Evolutionary conservation across 2,329 filamentous ascomycete species (phyloP), one percentile per base, ranked within the genome.

Genomic region (Colletotrichum plurivorum): DNA sequence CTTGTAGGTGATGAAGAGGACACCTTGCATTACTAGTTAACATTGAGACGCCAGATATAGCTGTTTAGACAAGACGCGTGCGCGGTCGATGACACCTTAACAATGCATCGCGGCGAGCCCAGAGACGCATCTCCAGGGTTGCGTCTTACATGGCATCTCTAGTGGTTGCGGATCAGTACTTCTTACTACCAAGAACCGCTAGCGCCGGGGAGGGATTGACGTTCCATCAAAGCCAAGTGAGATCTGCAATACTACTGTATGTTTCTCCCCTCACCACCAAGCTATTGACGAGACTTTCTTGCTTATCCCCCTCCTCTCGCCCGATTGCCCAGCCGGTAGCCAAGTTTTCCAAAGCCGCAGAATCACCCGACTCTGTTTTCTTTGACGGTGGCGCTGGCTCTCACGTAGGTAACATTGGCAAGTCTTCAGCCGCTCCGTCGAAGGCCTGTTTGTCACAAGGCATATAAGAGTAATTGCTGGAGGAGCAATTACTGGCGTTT

Each of bases 241-340:
- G 56, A 59, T 59, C 56, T 59, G 45, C 56, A n/a, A 20, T 12
- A 15, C 41, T 43, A 43, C 41, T 16, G 41, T 6, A 27, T 13
- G 7, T 59, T 25, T 59, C 27, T 59, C 45, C 31, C 56, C 9
- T 59, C 4, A 22, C 27, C n/a, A 39, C 7, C 25, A 22, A 31
- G 27, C 27, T 31, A 9, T 36, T 36, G 31, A 36, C 10, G 31
- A 8, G 31, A 36, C 10, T 10, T 36, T 15, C 27, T 39, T 22
- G 9, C 39, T 25, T 6, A 15, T 43, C 15, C 12, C 25, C 13
- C 9, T 16, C 16, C 6, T 31, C 10, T 36, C 2, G 31, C 16
- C 13, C 3, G 25, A 25, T 58, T 58, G 41, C 55, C 41, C 39
- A 58, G 55, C 41, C 41, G 41, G 41, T 36, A 58, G 55, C 31